A percentile compares a stretch with the other conserved stretches of the same genome.
These are phyloP conservation scores for Striga hermonthica DNA, from an alignment of 305 asterid genomes.

Conservation along the genomic window DNA sequence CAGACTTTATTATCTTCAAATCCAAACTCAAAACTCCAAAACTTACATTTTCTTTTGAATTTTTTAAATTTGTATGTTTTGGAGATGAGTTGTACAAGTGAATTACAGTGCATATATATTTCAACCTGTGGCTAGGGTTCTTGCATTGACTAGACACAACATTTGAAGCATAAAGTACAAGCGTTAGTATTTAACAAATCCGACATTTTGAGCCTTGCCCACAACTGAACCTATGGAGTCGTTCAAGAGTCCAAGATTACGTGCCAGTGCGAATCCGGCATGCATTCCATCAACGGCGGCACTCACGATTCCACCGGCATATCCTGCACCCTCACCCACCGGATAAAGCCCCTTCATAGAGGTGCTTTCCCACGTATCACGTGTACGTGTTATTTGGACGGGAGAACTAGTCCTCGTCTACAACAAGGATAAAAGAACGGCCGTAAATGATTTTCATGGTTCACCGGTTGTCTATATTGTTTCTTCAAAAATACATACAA, in stretches of 20 bases:
- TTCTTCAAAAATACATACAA: not conserved
- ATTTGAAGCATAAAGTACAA: not conserved
- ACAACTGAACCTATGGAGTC: slow-evolving; percentile 47
- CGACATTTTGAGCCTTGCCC: slow-evolving; percentile 59
- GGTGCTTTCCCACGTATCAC: slow-evolving; percentile 76
- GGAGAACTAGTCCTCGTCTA: slow-evolving; percentile 98
- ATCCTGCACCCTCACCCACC: slow-evolving; percentile 93
- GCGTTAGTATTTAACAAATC: slow-evolving; percentile 52
- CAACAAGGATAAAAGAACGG: not conserved
- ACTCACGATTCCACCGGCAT: slow-evolving; percentile 94
- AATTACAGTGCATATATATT: no score
- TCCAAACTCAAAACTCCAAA: no score
- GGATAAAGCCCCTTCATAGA: slow-evolving; percentile 85
- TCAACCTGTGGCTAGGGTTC: not conserved
- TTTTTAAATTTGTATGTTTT: no score
- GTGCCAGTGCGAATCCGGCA: slow-evolving; percentile 77
- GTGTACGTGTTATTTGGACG: slow-evolving; percentile 62
- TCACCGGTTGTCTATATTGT: no score
- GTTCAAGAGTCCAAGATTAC: slow-evolving; percentile 61
- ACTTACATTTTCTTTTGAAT: no score
- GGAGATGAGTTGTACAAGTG: no score
- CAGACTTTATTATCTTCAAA: no score
- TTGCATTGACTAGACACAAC: not conserved
- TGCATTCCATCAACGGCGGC: slow-evolving; percentile 95
- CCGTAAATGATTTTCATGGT: not conserved